Conservation (phyloP, 208 protist genomes). For the Crithidia fasciculata region DNA sequence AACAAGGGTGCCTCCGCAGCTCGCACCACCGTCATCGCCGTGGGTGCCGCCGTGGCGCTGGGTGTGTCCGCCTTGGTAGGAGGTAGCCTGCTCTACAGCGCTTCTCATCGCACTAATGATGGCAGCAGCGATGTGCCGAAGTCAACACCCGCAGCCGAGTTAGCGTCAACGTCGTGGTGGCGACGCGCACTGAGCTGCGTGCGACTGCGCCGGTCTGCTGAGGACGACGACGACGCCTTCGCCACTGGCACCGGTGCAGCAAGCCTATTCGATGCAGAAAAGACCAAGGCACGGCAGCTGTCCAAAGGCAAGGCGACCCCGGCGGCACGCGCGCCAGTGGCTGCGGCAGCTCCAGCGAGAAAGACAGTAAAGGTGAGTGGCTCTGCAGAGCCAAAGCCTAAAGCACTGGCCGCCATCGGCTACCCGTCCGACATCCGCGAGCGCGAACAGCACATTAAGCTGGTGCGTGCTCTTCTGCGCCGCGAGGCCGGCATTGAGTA, state of each 20-base stretch:
- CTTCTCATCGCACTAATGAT: neutral
- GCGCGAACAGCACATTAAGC: constrained; percentile 54
- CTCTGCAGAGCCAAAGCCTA: neutral
- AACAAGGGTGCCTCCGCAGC: neutral
- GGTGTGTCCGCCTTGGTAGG: constrained; percentile 25
- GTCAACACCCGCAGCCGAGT: neutral
- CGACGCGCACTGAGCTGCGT: neutral
- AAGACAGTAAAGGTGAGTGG: neutral
- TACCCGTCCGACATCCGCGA: constrained; percentile 37
- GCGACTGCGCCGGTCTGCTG: neutral
- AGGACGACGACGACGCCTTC: constrained; percentile 61
- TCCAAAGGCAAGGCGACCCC: constrained; percentile 5
- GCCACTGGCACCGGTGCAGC: constrained; percentile 38
- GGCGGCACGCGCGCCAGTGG: neutral
- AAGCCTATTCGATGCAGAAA: constrained; percentile 38
- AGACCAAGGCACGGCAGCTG: constrained; percentile 22
- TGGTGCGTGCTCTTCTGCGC: constrained; percentile 51
- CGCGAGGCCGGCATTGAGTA: constrained; percentile 43
- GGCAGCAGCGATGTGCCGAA: neutral
- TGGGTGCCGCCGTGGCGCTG: constrained; percentile 2
- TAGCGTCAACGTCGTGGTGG: constrained; percentile 15
- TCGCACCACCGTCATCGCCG: neutral
- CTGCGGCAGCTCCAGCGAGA: neutral
- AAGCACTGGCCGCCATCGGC: neutral
- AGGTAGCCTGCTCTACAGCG: constrained; percentile 14